Base-by-base conservation (phyloP, 1,284 basidiomycete species). In the Pseudozyma flocculosa region DNA sequence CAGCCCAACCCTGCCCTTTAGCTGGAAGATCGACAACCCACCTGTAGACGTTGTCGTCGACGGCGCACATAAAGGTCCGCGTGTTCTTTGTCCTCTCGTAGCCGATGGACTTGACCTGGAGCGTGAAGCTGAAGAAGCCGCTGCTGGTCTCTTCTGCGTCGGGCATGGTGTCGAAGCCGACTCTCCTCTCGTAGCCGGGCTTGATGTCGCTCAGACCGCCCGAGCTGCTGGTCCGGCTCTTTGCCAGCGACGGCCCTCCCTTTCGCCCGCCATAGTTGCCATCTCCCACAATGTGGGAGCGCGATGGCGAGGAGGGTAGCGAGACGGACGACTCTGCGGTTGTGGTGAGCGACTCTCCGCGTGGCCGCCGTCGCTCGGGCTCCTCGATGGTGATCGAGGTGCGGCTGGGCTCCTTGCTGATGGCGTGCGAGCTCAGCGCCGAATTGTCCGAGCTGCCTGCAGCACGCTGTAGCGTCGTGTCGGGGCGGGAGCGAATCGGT, bases 41-140 rank as follows among this genome's bases (percentile, higher is more conserved):
- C 52, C 52, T 60, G 37, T 50, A 64, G 34, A 57, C 43, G 72
- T 97, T 93, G 0, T 88, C 83, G 45, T 90, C 91, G 1, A 90
- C 85, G 0, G 92, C 92, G 51, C 91, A 92, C 11, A 96, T 83
- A 78, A 93, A 96, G 0, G 91, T 90, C 0, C 94, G 84, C 1
- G 92, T 94, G 58, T 86, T 86, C 24, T 88, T 84, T 4, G 84
- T 88, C 21, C 90, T 84, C 47, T 82, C 81, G 78, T 93, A 97
- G 1, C 88, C 88, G 2, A 88, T 87, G 19, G 86, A 87, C 78
- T 93, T 92, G 24, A 89, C 89, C 75, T 87, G 84, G 4, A 88
- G 82, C 4, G 73, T 76, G 49, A 76, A 77, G 48, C 67, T 69
- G 41, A 74, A 70, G 2, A 51, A 56, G 21, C 72, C 62, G 22